phyloP scores from a whole-genome alignment of 1,284 basidiomycete species.

The Ceratobasidium sp. region DNA sequence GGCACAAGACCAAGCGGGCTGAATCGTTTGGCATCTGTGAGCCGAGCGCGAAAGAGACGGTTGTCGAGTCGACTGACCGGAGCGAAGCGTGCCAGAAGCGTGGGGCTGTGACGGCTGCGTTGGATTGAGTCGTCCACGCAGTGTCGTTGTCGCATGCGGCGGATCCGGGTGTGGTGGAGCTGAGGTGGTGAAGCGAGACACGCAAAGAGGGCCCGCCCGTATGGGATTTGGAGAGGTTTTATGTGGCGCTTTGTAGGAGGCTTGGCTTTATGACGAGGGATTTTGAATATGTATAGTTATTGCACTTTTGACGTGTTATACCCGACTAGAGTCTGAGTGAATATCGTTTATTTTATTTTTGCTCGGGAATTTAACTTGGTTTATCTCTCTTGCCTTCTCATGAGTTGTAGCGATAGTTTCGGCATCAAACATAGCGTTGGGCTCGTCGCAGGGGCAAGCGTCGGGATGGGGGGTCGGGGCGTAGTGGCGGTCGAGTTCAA shows the following conservation, averaged over 20 bases:
- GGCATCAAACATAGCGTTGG: no score
- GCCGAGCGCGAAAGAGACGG: constrained; percentile 6
- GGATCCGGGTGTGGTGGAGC: constrained; percentile 16
- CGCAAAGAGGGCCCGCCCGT: constrained; percentile 21
- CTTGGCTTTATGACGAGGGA: constrained; percentile 55
- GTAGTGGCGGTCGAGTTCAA: no score
- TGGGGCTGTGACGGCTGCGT: constrained; percentile 20
- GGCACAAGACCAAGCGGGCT: constrained; percentile 96
- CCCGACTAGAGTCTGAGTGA: no score
- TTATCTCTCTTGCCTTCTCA: no score
- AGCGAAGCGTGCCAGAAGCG: constrained; percentile 14
- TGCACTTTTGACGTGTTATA: not conserved
- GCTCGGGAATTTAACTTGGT: no score
- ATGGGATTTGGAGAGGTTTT: constrained; percentile 53
- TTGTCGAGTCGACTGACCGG: not conserved
- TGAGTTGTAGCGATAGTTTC: no score
- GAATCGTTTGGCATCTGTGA: constrained; percentile 91
- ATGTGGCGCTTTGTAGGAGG: constrained; percentile 53
- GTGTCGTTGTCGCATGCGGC: constrained; percentile 31
- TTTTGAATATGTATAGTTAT: constrained; percentile 47
- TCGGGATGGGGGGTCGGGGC: no score
- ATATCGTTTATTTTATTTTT: no score
- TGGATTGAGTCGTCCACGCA: constrained; percentile 34
- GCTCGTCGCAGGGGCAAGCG: no score
- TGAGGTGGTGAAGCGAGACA: not conserved